These are phyloP conservation scores for Coemansia sp. DNA, from an alignment of 192 early-diverging fungal genomes.

Conservation along the genomic window DNA sequence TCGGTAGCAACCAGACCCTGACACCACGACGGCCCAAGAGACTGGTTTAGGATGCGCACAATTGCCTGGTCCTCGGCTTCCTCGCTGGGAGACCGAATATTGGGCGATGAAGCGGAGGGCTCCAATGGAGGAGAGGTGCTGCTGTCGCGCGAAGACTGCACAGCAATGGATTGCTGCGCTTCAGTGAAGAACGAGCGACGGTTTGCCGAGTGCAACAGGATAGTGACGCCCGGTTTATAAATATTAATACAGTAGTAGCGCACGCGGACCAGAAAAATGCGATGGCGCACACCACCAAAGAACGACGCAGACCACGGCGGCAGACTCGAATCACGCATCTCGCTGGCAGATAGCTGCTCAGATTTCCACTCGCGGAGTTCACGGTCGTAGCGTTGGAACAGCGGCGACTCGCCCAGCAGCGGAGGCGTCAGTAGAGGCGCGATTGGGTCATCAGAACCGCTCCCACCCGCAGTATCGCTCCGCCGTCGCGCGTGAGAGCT, in stretches of 20 bases:
- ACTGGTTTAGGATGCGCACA: conserved; percentile 12
- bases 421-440: neutral
- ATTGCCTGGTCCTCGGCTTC: conserved; percentile 18
- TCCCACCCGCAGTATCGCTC: conserved; percentile 5
- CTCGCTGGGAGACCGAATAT: neutral
- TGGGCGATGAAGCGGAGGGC: neutral
- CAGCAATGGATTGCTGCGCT: conserved; percentile 8
- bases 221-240: conserved; percentile 15
- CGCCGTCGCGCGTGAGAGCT: neutral
- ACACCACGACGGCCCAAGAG: conserved; percentile 23
- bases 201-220: conserved; percentile 34
- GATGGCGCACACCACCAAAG: conserved; percentile 26
- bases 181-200: conserved; percentile 40
- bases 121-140: conserved; percentile 6
- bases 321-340: conserved; percentile 10
- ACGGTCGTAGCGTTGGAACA: conserved; percentile 16
- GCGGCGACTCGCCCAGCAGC: conserved; percentile 16
- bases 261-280: conserved; percentile 19
- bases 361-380: conserved; percentile 14
- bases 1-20: conserved; percentile 20
- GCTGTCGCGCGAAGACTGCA: conserved; percentile 1
- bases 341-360: conserved; percentile 13
- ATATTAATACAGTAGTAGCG: conserved; percentile 36
- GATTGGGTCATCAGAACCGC: neutral
- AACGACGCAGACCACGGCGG: conserved; percentile 10